Evolutionary conservation across 306 rosid genomes (phyloP).

Genomic region (Vigna mungo): DNA sequence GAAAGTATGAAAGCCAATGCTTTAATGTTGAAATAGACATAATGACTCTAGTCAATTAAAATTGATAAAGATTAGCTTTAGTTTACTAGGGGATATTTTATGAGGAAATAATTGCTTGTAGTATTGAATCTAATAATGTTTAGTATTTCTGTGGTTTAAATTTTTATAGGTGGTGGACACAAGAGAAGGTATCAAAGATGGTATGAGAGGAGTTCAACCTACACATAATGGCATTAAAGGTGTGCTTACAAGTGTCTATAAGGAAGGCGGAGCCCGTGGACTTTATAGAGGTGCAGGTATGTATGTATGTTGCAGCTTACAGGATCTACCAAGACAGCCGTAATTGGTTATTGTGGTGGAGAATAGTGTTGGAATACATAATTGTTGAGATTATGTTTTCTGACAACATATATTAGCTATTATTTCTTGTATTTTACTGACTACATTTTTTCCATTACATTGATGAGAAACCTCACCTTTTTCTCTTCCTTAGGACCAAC

Average conservation of each 20-base stretch:
- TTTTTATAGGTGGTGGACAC: constrained; percentile 66
- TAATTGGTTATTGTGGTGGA: constrained; percentile 18
- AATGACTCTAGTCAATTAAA: constrained; percentile 16
- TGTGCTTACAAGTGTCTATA: constrained; percentile 76
- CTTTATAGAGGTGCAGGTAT: constrained; percentile 93
- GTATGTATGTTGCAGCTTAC: constrained; percentile 49
- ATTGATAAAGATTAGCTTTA: constrained; percentile 1
- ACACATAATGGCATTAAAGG: constrained; percentile 70
- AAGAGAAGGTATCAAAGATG: constrained; percentile 53
- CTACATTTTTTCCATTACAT: constrained; percentile 21
- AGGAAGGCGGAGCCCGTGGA: constrained; percentile 80
- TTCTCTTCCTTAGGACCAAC: constrained; percentile 77
- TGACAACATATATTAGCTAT: constrained; percentile 11
- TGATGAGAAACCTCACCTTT: constrained; percentile 11
- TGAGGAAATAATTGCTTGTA: background rate
- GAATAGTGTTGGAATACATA: constrained; percentile 24
- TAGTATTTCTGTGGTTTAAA: constrained; percentile 18
- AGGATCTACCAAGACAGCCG: constrained; percentile 20
- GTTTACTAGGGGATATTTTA: constrained; percentile 18
- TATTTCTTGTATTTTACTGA: constrained; percentile 28
- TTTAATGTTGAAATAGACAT: background rate
- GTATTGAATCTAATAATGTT: constrained; percentile 10
- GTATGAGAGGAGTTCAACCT: constrained; percentile 54
- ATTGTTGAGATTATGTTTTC: constrained; percentile 12
- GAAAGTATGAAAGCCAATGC: background rate